These are phyloP conservation scores for Rhododendron ferrugineum DNA, from an alignment of 148 eudicot genomes.

Conservation along the genomic window DNA sequence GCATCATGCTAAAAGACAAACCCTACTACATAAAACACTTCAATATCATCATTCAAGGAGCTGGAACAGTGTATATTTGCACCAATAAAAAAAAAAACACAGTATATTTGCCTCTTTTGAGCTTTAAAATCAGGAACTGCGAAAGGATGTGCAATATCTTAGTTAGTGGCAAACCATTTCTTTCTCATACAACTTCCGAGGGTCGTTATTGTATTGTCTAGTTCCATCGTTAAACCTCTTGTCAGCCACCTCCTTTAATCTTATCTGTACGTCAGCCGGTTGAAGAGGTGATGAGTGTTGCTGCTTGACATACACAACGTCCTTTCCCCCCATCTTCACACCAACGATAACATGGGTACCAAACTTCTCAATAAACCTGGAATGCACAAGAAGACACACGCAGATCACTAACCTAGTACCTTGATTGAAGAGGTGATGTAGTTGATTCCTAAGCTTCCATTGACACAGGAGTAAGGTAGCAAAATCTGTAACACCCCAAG, in stretches of 20 bases:
- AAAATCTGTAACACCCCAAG: neutral
- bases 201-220: conserved; percentile 18
- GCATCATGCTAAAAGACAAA: neutral
- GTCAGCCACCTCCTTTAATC: conserved; percentile 41
- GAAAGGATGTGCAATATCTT: neutral
- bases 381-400: conserved; percentile 5
- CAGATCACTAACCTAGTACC: neutral
- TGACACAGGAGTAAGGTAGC: neutral
- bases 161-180: conserved; percentile 16
- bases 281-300: conserved; percentile 40
- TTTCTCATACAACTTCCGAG: conserved; percentile 15
- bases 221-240: conserved; percentile 34
- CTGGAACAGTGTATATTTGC: neutral
- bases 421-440: neutral
- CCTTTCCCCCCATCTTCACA: conserved; percentile 57
- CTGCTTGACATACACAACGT: conserved; percentile 46
- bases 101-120: neutral
- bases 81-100: too few relatives aligned
- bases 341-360: conserved; percentile 54
- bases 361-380: conserved; percentile 46
- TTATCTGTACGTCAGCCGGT: conserved; percentile 39
- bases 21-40: neutral
- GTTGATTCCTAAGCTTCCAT: neutral
- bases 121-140: neutral
- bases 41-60: neutral